phyloP scores from a whole-genome alignment of 2,329 filamentous ascomycete species.

The Exophiala viscosa region DNA sequence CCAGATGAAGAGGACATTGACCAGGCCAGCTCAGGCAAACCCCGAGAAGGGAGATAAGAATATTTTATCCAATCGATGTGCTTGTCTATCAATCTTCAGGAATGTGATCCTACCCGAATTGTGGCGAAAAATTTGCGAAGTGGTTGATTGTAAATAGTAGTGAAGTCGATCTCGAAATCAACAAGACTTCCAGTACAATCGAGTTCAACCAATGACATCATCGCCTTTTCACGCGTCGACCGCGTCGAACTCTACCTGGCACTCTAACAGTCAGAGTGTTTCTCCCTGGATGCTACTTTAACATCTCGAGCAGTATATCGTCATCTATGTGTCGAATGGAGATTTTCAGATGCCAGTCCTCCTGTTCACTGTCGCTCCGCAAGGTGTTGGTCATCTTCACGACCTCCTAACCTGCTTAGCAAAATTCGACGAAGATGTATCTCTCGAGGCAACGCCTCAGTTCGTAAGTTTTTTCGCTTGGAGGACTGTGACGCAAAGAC shows the following conservation, averaged over 20 bases:
- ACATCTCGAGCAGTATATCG: not conserved
- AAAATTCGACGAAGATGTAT: slow-evolving; percentile 62
- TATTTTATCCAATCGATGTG: too few relatives aligned
- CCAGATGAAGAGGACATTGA: slow-evolving; percentile 11
- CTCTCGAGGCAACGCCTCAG: slow-evolving; percentile 58
- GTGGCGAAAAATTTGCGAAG: too few relatives aligned
- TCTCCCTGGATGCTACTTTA: too few relatives aligned
- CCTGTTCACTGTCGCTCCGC: slow-evolving; percentile 54
- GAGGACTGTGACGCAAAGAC: not conserved
- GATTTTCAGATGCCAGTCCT: slow-evolving; percentile 35
- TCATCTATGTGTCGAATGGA: slow-evolving; percentile 3
- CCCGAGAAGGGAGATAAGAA: not conserved
- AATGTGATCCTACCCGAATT: too few relatives aligned
- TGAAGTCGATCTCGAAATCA: not conserved
- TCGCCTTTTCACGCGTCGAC: slow-evolving; percentile 4
- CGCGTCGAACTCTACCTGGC: not conserved
- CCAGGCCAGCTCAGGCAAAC: too few relatives aligned
- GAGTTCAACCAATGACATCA: slow-evolving; percentile 11
- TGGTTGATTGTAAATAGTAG: not conserved
- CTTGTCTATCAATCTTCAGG: too few relatives aligned
- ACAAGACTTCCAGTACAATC: not conserved
- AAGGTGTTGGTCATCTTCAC: slow-evolving; percentile 55
- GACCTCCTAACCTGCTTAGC: slow-evolving; percentile 58
- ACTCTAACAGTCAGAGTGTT: too few relatives aligned
- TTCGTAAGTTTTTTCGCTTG: slow-evolving; percentile 41